Percentiles rank a stretch among this genome's conserved stretches.
phyloP scores from a whole-genome alignment of 768 basidiomycete species.

The Coprinopsis cinerea region DNA sequence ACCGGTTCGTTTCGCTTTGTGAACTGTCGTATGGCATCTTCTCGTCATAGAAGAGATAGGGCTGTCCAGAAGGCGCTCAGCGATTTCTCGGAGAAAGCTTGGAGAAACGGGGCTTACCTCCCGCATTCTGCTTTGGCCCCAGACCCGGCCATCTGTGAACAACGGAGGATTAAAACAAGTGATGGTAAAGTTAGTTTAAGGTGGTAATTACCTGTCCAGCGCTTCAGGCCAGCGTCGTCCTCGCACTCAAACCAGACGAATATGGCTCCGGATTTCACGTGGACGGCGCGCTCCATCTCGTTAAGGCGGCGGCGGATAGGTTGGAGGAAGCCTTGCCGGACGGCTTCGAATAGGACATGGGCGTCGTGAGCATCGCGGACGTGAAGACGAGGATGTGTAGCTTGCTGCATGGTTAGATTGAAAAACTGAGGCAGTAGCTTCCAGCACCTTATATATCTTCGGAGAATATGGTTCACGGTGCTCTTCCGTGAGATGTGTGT shows the following conservation, averaged over 20 bases:
- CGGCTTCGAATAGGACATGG: constrained; percentile 61
- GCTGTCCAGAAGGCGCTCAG: constrained; percentile 28
- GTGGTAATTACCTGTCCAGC: constrained; percentile 48
- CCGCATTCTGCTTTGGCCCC: constrained; percentile 65
- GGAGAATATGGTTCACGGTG: constrained; percentile 15
- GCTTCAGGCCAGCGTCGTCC: constrained; percentile 56
- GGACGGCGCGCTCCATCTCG: constrained; percentile 50
- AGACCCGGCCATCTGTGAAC: constrained; percentile 51
- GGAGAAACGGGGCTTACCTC: constrained; percentile 32
- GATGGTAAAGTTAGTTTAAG: neutral
- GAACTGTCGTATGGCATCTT: constrained; percentile 42
- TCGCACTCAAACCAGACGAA: constrained; percentile 71
- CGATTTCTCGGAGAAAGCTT: constrained; percentile 6
- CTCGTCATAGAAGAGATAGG: constrained; percentile 68
- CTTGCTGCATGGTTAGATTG: constrained; percentile 41
- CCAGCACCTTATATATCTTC: constrained; percentile 21
- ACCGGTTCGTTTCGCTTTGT: constrained; percentile 34
- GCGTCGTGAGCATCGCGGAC: constrained; percentile 63
- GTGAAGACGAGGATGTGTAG: constrained; percentile 60
- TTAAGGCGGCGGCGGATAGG: constrained; percentile 53
- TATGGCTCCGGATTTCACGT: constrained; percentile 54
- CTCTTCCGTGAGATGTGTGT: constrained; percentile 17
- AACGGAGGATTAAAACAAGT: constrained; percentile 4
- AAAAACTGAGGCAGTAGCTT: neutral
- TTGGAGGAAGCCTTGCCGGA: constrained; percentile 46